Evolutionary conservation across 148 eudicot genomes (phyloP), one percentile per base, ranked within the genome.

Genomic region (Arbutus unedo): DNA sequence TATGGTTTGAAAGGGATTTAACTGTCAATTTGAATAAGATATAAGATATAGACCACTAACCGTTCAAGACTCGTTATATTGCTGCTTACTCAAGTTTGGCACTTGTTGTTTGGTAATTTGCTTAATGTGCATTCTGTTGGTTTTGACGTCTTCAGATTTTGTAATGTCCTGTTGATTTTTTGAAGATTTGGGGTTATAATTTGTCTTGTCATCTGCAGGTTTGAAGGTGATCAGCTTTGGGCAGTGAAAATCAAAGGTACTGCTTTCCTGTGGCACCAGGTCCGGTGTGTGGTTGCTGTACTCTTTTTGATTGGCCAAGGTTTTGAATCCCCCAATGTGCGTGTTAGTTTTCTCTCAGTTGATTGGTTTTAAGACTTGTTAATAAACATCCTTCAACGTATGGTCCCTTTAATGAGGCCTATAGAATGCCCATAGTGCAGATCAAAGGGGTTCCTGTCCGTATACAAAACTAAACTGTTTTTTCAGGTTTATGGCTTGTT

Each of bases 181-280:
- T 79, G 51, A 44, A 48, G 19, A 70, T 53, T 81, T 47, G 10
- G 74, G 4, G 19, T 4, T 50, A 18, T 41, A 54, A n/a, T 19
- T 50, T 23, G 55, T 70, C 70, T 53, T 54, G 56, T 78, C 56
- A 64, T 87, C n/a, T 86, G 87, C 90, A 93, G 97, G 81, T 86
- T 89, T 83, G 87, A 87, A 87, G 88, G 83, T 75, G 90, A 92
- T 79, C 89, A 96, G 79, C 89, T 96, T 56, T 90, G 95, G 91
- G 90, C 86, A 49, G 89, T 96, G 84, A 91, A 87, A 83, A 92
- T 96, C 89, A 91, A 79, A 92, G 98, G 99, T 81, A 94, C 92
- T 87, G 99, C 99, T 81, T 96, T 96, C 88, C 88, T 96, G 72
- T 96, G 99, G 99, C 99, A 96, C 88, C 99, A 96, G 86, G 91